Conservation (phyloP, 148 eudicot genomes). For the Vaccinium myrtillus region DNA sequence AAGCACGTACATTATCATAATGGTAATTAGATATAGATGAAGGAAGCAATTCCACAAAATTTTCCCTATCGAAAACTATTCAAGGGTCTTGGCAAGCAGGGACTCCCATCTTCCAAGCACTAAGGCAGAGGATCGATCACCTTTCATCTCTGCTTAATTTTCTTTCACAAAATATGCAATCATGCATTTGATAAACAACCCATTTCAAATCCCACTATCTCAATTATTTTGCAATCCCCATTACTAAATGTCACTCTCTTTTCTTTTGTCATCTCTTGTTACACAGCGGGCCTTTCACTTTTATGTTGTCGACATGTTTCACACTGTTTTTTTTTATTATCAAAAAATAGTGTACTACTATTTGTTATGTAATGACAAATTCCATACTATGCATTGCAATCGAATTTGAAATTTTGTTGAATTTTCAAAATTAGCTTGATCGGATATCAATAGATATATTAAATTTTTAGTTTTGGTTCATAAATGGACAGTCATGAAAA, state of each 20-base stretch:
- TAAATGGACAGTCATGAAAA: too few relatives aligned
- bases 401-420: too few relatives aligned
- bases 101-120: not conserved
- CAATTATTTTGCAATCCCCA: not conserved
- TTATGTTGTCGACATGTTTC: not conserved
- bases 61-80: not conserved
- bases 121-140: not conserved
- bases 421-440: too few relatives aligned
- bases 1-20: not conserved
- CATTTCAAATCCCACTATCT: constrained; percentile 4
- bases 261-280: too few relatives aligned
- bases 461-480: too few relatives aligned
- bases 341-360: too few relatives aligned
- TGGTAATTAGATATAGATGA: not conserved
- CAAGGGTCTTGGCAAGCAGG: not conserved
- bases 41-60: too few relatives aligned
- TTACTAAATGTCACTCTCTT: too few relatives aligned
- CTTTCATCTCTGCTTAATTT: not conserved
- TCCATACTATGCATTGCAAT: too few relatives aligned
- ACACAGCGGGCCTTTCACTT: too few relatives aligned
- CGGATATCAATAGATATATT: too few relatives aligned
- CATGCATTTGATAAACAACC: not conserved
- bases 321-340: not conserved
- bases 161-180: not conserved
- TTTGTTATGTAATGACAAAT: too few relatives aligned